Base-by-base conservation (phyloP, 257 asterid genomes). In the Plantago major region DNA sequence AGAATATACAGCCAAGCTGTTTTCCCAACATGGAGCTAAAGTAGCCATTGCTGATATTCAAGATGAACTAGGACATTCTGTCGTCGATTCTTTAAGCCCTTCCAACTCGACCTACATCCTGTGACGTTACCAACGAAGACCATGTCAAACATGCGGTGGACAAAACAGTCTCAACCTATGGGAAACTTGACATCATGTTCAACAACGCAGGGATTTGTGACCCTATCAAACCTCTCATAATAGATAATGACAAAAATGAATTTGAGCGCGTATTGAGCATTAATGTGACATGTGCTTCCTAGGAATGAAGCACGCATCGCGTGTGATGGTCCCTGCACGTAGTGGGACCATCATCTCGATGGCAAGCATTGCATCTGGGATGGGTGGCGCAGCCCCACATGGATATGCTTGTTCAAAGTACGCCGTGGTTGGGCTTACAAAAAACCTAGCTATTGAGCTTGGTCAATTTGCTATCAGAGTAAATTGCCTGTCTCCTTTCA, bases 241-340 rank as follows among this genome's bases (percentile, higher is more conserved):
- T 26, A 5, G 83, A 81, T 30, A 57, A 55, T 18, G 58, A 37
- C 1, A 46, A 11, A 6, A 37, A 55, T 7, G 79, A 74, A 40
- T 81, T 77, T 10, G 79, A 77, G 5, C 71, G 74, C 5, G 78
- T 77, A 4, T 44, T 77, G 1, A 58, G 58, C 7, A 7, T 69
- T 8, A 74, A 81, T 5, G 67, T 81, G 0, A 74, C 69, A 3
- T 83, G 83, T 1, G 79, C 28, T 77, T 81, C 62, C 59, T 75
- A 6, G 66, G 83, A 26, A 72, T 74, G 77, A 81, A 81, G 38
- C 86, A 81, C 11, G 86, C 86, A 0, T 69, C 86, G 2, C 73
- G 86, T 0, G 74, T 74, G 9, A 81, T 81, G 83, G 47, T 77
- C 61, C 83, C 86, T 0, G 57, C 71, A 0, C 71, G 70, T 5